These are phyloP conservation scores for Phytophthora hybrid DNA, from an alignment of 352 stramenopile species.

Conservation along the genomic window DNA sequence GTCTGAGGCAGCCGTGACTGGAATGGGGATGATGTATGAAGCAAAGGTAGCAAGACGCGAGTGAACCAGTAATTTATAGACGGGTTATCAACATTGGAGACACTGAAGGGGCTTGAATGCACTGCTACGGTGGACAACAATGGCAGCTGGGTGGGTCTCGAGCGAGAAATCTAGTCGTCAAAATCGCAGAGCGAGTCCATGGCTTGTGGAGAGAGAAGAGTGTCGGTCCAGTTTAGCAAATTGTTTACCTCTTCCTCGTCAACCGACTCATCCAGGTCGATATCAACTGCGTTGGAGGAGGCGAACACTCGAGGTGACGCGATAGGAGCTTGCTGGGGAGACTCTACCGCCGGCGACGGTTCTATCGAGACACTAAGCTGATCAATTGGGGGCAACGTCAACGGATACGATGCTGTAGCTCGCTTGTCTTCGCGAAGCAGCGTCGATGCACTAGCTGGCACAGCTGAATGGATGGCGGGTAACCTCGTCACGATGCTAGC, in stretches of 20 bases:
- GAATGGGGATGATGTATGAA: conserved; percentile 9
- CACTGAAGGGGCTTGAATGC: conserved; percentile 6
- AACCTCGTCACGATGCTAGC: conserved; percentile 27
- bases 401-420: conserved; percentile 1
- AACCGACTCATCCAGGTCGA: conserved; percentile 72
- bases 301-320: conserved; percentile 12
- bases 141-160: neutral
- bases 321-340: neutral
- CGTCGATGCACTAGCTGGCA: conserved; percentile 23
- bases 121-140: neutral
- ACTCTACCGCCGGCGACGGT: neutral
- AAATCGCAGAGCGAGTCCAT: conserved; percentile 57
- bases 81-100: conserved; percentile 28
- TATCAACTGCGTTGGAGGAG: neutral
- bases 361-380: conserved; percentile 1
- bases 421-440: conserved; percentile 14
- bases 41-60: conserved; percentile 24
- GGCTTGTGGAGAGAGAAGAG: conserved; percentile 52
- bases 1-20: conserved; percentile 9
- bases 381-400: conserved; percentile 22
- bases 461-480: conserved; percentile 34
- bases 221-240: conserved; percentile 85
- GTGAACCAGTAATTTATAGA: conserved; percentile 45
- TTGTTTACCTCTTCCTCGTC: conserved; percentile 84
- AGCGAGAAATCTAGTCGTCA: conserved; percentile 30